These are phyloP conservation scores for Ustilago bromivora DNA, from an alignment of 1,284 basidiomycete species.

Conservation along the genomic window DNA sequence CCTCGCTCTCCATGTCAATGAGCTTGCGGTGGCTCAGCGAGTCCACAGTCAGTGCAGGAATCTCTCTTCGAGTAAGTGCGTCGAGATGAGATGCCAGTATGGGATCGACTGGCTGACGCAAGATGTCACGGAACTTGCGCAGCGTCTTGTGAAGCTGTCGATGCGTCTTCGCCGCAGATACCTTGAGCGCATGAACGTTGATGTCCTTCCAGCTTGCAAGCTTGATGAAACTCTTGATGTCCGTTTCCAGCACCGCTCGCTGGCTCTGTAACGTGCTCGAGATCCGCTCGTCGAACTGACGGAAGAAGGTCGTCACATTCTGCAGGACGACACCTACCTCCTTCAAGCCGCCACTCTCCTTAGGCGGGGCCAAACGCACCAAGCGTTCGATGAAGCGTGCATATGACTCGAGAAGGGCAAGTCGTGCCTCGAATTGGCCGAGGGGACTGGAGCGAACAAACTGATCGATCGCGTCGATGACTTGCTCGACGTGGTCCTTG, in stretches of 20 bases:
- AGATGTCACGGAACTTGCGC: slow-evolving; percentile 88
- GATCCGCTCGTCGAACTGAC: slow-evolving; percentile 76
- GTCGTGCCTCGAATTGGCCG: slow-evolving; percentile 82
- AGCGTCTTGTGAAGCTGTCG: slow-evolving; percentile 90
- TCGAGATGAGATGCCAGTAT: slow-evolving; percentile 55
- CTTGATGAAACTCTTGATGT: slow-evolving; percentile 87
- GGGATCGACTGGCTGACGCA: slow-evolving; percentile 79
- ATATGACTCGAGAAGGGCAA: slow-evolving; percentile 81
- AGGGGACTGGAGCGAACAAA: slow-evolving; percentile 83
- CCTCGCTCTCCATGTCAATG: slow-evolving; percentile 10
- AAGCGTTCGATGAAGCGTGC: slow-evolving; percentile 66
- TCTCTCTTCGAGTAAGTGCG: slow-evolving; percentile 43
- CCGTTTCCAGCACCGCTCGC: slow-evolving; percentile 79
- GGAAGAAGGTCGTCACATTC: slow-evolving; percentile 78
- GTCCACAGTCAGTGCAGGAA: slow-evolving; percentile 36
- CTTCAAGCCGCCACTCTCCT: slow-evolving; percentile 43
- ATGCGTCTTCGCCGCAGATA: slow-evolving; percentile 91
- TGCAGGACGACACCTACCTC: slow-evolving; percentile 75
- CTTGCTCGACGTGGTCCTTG: slow-evolving; percentile 76
- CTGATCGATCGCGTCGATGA: slow-evolving; percentile 84
- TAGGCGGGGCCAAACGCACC: slow-evolving; percentile 40
- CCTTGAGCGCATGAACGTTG: slow-evolving; percentile 92
- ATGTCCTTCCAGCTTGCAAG: slow-evolving; percentile 98
- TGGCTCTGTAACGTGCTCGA: slow-evolving; percentile 75
- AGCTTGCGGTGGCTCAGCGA: slow-evolving; percentile 13